Evolutionary conservation across 139 green algal genomes (phyloP).

Genomic region (Chlorella ohadii): DNA sequence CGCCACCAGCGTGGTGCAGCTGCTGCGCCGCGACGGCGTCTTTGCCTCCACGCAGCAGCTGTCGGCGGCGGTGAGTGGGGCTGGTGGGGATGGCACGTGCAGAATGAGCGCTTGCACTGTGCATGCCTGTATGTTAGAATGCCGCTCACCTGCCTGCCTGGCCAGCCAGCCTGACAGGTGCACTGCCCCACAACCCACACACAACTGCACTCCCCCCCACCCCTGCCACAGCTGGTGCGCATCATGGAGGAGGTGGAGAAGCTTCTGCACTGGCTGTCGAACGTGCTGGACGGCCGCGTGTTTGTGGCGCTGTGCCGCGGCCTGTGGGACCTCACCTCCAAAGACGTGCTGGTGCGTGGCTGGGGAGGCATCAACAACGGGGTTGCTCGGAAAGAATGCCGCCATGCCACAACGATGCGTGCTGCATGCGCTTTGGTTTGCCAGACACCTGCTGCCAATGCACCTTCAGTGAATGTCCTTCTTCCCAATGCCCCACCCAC

Average conservation of each 20-base stretch:
- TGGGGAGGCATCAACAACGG: too few relatives aligned
- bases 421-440: too few relatives aligned
- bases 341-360: conserved; percentile 47
- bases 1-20: conserved; percentile 31
- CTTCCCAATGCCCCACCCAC: too few relatives aligned
- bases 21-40: conserved; percentile 54
- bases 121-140: neutral
- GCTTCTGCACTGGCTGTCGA: conserved; percentile 49
- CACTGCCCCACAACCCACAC: neutral
- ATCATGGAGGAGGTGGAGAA: conserved; percentile 56
- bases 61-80: conserved; percentile 7
- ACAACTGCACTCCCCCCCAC: neutral
- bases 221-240: conserved; percentile 7
- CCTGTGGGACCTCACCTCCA: conserved; percentile 67
- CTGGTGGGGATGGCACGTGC: neutral
- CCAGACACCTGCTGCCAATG: too few relatives aligned
- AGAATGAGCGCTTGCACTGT: neutral
- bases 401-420: too few relatives aligned
- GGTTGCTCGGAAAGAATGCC: too few relatives aligned
- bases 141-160: neutral
- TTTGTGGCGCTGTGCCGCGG: conserved; percentile 63
- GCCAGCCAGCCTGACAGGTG: neutral
- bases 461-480: too few relatives aligned
- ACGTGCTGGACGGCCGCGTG: conserved; percentile 58
- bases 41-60: conserved; percentile 29